Base-by-base conservation (phyloP, 768 basidiomycete genomes). In the Leccinum truebloodii region DNA sequence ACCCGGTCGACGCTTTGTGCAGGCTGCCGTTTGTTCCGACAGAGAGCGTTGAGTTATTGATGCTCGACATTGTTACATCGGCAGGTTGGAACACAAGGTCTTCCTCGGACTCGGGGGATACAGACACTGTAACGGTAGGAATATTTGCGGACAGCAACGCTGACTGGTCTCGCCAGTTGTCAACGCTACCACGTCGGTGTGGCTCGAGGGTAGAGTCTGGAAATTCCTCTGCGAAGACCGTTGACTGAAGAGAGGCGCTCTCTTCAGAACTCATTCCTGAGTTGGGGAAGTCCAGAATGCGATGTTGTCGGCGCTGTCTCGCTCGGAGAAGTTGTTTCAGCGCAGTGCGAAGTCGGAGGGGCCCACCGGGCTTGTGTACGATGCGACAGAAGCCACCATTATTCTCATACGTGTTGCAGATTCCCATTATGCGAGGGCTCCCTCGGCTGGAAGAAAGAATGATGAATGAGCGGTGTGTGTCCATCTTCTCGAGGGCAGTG, bases 361-460 rank as follows among this genome's bases (percentile, higher is more conserved):
- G 95, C 3, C 94, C 93, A 24, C 87, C 87, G 10, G 95, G 95
- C 71, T 97, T 98, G 82, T 88, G 91, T 13, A 95, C 76, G 24
- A 94, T 79, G n/a, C 91, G 87, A 73, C 91, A 94, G 73, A 92
- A 90, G 28, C 94, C 94, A 9, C 95, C 95, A 12, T 87, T 83
- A 48, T 80, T 79, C 70, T 94, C 92, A 69, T 90, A 88, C 22
- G 90, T 86, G 59, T 79, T 82, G 57, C 86, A 85, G 14, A 86
- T 81, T 12, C 79, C 75, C 80, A 89, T 83, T 55, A 88, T 71
- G 55, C 78, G 73, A 14, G 87, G 80, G 71, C 83, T 87, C 18
- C 89, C 87, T 50, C 92, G 84, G 32, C 81, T 80, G 0, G 89
- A 81, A 18, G 90, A 88, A 39, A 95, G 78, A 55, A 95, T 77